Conservation (phyloP, 1,284 basidiomycete species). For the Ganoderma lingzhi region DNA sequence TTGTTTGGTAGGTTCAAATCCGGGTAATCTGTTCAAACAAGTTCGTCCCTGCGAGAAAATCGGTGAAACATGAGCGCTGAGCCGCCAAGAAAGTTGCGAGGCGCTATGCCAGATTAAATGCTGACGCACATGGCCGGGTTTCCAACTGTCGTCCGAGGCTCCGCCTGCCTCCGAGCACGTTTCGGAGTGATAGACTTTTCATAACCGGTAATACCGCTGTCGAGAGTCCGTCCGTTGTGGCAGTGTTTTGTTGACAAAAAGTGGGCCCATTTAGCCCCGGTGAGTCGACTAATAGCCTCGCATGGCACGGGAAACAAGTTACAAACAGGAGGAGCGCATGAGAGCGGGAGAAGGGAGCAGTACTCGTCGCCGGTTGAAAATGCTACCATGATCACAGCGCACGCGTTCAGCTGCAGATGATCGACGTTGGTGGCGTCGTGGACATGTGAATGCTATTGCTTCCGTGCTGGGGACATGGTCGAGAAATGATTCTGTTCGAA, state of each 20-base stretch:
- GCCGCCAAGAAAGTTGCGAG: not conserved
- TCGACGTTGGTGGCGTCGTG: conserved; percentile 15
- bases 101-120: not conserved
- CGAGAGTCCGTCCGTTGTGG: not conserved
- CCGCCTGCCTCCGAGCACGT: conserved; percentile 4
- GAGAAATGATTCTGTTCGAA: not conserved
- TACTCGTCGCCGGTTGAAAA: conserved; percentile 1
- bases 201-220: not conserved
- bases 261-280: not conserved
- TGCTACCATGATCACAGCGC: conserved; percentile 9
- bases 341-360: not conserved
- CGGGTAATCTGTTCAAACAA: not conserved
- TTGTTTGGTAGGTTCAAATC: not conserved
- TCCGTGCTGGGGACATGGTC: not conserved
- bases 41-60: not conserved
- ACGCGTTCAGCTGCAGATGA: conserved; percentile 3
- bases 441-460: conserved; percentile 4
- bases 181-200: conserved; percentile 9
- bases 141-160: not conserved
- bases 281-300: not conserved
- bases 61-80: not conserved
- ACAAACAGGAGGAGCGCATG: not conserved
- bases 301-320: not conserved
- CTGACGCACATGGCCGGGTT: conserved; percentile 7
- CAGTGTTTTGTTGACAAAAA: conserved; percentile 1